Evolutionary conservation across 257 asterid species (phyloP).

Genomic region (Penstemon davidsonii): DNA sequence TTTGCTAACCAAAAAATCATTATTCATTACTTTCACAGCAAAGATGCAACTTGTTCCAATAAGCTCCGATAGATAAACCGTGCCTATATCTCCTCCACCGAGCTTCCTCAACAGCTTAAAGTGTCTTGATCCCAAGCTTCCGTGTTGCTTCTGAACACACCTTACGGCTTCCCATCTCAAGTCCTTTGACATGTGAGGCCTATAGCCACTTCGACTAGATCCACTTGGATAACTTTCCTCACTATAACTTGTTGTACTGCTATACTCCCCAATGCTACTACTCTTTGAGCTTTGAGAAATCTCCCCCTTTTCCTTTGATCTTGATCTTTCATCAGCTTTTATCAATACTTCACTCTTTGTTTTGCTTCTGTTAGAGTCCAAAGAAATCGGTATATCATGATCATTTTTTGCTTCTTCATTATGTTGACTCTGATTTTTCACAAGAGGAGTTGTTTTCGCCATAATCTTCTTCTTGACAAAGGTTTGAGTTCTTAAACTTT

Average conservation of each 20-base stretch:
- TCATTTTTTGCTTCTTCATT: slow-evolving; percentile 30
- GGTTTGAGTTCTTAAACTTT: slow-evolving; percentile 40
- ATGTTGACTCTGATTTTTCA: slow-evolving; percentile 33
- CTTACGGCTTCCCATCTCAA: slow-evolving; percentile 87
- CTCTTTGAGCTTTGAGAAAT: slow-evolving; percentile 76
- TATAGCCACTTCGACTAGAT: slow-evolving; percentile 62
- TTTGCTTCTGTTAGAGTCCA: slow-evolving; percentile 36
- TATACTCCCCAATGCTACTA: slow-evolving; percentile 77
- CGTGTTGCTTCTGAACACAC: slow-evolving; percentile 57
- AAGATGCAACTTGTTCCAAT: slow-evolving; percentile 69
- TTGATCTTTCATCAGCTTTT: slow-evolving; percentile 47
- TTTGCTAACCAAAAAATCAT: slow-evolving; percentile 51
- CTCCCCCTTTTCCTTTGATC: slow-evolving; percentile 65
- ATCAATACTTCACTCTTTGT: slow-evolving; percentile 36
- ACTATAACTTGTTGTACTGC: slow-evolving; percentile 72
- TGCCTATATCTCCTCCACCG: slow-evolving; percentile 88
- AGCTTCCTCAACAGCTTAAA: slow-evolving; percentile 73
- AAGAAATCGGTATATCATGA: slow-evolving; percentile 18
- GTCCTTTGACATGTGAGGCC: slow-evolving; percentile 88
- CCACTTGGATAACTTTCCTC: slow-evolving; percentile 71
- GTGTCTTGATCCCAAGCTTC: slow-evolving; percentile 57
- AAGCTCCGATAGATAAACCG: slow-evolving; percentile 77
- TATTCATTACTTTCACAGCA: slow-evolving; percentile 86
- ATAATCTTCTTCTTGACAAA: slow-evolving; percentile 47
- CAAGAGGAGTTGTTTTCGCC: slow-evolving; percentile 26